Evolutionary conservation across 441 rosid genomes (phyloP).

Genomic region (Rhodomyrtus psidioides): DNA sequence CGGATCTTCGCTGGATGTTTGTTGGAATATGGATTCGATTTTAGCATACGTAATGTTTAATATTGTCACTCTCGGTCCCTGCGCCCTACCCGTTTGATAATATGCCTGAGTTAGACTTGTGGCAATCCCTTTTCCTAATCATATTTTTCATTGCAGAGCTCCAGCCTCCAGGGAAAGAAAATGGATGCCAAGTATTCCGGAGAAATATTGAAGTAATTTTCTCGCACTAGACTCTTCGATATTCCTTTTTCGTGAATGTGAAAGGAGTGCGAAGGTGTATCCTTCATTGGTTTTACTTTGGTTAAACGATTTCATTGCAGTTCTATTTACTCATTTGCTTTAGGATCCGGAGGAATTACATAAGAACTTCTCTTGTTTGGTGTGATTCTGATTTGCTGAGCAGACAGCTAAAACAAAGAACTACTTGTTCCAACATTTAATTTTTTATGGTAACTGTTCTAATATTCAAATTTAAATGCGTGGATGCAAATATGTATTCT

Average conservation of each 20-base stretch:
- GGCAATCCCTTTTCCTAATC: neutral
- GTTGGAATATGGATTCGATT: too few species aligned
- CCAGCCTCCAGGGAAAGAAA: neutral
- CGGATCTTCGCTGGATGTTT: too few species aligned
- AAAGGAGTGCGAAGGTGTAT: neutral
- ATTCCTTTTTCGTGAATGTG: neutral
- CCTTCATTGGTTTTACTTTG: too few species aligned
- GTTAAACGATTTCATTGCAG: neutral
- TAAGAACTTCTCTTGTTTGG: neutral
- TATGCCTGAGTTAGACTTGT: too few species aligned
- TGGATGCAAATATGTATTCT: neutral
- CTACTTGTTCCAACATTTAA: neutral
- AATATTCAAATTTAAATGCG: neutral
- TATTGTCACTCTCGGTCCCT: too few species aligned
- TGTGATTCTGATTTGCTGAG: neutral
- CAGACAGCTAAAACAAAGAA: neutral
- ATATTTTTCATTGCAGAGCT: neutral
- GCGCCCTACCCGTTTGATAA: too few species aligned
- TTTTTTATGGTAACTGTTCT: neutral
- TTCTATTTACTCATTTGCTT: neutral
- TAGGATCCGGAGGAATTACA: neutral
- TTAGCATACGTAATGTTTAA: too few species aligned
- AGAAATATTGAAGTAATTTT: slow-evolving; percentile 4
- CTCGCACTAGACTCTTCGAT: neutral
- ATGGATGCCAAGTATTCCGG: slow-evolving; percentile 8